Percentiles rank a stretch among this genome's conserved stretches.
Conservation (phyloP, 2,329 filamentous ascomycete species). For the Cladosporium sp. region DNA sequence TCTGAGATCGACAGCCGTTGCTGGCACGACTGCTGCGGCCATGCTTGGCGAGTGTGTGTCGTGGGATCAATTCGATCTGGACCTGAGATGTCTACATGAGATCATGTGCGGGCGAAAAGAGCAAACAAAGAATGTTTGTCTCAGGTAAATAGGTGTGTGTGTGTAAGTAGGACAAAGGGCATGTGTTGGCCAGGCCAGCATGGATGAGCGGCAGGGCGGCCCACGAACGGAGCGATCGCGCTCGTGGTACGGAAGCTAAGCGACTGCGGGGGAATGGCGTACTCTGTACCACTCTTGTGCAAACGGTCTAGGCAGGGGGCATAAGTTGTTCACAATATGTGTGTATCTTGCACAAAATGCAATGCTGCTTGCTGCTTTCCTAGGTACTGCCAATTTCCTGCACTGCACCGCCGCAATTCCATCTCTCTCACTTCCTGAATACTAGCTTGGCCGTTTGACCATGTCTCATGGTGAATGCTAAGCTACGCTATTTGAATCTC, state of each 20-base stretch:
- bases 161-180: not conserved
- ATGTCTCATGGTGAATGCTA: too few relatives aligned
- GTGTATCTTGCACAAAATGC: too few relatives aligned
- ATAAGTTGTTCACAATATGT: not conserved
- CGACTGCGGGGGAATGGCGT: not conserved
- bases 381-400: too few relatives aligned
- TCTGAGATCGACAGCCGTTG: slow-evolving; percentile 24
- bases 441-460: too few relatives aligned
- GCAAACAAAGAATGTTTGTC: slow-evolving; percentile 5
- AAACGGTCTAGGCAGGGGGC: not conserved
- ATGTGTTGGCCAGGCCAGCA: not conserved
- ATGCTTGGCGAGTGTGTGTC: slow-evolving; percentile 13
- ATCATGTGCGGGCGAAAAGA: not conserved
- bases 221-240: slow-evolving; percentile 1
- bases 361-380: too few relatives aligned
- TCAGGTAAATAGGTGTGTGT: not conserved
- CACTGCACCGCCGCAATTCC: too few relatives aligned
- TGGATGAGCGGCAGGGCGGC: slow-evolving; percentile 2
- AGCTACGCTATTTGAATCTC: too few relatives aligned
- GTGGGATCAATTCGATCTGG: not conserved
- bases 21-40: slow-evolving; percentile 20
- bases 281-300: not conserved
- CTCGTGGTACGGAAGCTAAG: not conserved
- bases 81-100: not conserved
- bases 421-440: too few relatives aligned